These are phyloP conservation scores for Neurospora hispaniola DNA, from an alignment of 495 filamentous ascomycete species.

Conservation along the genomic window DNA sequence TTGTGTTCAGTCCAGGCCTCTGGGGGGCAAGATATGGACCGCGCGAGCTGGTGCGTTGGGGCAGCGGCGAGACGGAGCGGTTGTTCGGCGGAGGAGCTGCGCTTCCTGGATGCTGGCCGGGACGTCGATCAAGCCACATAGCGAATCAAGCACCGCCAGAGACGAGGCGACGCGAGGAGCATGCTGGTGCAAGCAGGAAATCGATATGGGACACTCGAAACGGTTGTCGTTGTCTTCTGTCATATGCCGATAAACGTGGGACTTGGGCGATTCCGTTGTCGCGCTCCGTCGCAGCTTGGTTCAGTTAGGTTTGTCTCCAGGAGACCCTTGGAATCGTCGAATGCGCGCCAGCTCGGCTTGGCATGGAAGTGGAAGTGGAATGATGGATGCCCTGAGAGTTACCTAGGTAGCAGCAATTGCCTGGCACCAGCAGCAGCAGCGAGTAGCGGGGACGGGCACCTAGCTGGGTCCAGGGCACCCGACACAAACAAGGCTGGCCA, in stretches of 20 bases:
- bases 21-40: slow-evolving; percentile 42
- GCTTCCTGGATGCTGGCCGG: slow-evolving; percentile 57
- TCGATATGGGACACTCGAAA: not conserved
- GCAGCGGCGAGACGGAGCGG: slow-evolving; percentile 58
- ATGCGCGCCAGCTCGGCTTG: not conserved
- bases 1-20: slow-evolving; percentile 50
- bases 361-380: not conserved
- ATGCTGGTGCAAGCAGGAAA: not conserved
- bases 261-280: not conserved
- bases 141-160: slow-evolving; percentile 9
- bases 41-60: slow-evolving; percentile 47
- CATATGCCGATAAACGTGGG: not conserved
- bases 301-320: not conserved
- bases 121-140: slow-evolving; percentile 88
- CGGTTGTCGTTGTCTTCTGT: not conserved
- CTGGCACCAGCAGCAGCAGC: too few relatives aligned
- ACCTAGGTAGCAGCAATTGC: not conserved
- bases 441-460: too few relatives aligned
- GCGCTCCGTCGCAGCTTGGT: not conserved
- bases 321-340: not conserved
- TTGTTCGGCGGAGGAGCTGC: slow-evolving; percentile 39
- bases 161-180: not conserved
- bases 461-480: not conserved
- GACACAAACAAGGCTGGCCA: not conserved
- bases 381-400: not conserved